Evolutionary conservation across 2,329 filamentous ascomycete species (phyloP), one percentile per base, ranked within the genome.

Genomic region (Penicillium glabrum): DNA sequence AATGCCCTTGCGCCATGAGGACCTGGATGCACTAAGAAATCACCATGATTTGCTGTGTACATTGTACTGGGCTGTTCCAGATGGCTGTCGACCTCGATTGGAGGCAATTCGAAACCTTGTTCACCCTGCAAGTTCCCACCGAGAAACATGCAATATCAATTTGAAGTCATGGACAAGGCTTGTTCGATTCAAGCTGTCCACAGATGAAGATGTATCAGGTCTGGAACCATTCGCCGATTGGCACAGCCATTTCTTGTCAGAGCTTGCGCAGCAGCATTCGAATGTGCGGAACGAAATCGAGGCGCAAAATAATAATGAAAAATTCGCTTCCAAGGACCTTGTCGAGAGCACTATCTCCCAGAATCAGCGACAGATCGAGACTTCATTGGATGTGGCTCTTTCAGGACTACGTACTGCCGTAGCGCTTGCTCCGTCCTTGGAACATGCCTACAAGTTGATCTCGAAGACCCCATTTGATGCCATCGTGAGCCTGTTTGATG

Each of bases 1-100:
- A 27, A 74, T 82, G 57, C 71, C 77, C 5, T 67, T 87, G 14
- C 76, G 75, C 29, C 76, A 80, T 52, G 76, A 80, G 54, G 83
- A 84, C 60, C 71, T 87, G 13, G 79, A 83, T 51, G 83, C 84
- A 1, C 71, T 87, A 46, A 79, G 83, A 47, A 87, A 87, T 61
- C 83, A 87, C 57, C 83, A 86, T 60, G 83, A 87, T 63, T 74
- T 87, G 16, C 75, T 87, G 0, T 83, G 81, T 53, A 83, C 82
- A 3, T 72, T 87, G 14, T 86, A 86, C 66, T 86, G 79, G 75
- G 80, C 79, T 43, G 80, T 82, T 37, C 83, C 84, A 26, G 70
- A 80, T 27, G 73, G 75, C 1, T 81, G 76, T 64, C 77, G 84
- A n/a, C 83, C 83, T 41, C 76, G 79, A 44, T 61, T 85, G 5